Base-by-base conservation (phyloP, 768 basidiomycete genomes). In the Pisolithus tinctorius region DNA sequence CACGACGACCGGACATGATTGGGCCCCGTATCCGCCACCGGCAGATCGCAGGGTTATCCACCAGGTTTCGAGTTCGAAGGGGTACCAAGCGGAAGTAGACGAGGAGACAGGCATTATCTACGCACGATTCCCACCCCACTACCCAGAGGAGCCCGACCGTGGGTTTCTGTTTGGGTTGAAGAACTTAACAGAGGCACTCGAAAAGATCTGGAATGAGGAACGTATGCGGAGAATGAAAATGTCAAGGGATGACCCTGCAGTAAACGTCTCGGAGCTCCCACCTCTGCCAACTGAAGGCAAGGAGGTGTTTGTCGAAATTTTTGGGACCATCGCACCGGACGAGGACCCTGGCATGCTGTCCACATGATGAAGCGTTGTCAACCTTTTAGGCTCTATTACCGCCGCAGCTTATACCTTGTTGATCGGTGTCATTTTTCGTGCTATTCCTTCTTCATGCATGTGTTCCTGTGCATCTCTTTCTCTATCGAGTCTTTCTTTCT, bases 1-100 rank as follows among this genome's bases (percentile, higher is more conserved):
- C 64, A 97, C 96, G 47, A 97, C 93, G 8, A 97, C 94, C 1
- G 96, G 96, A 11, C 77, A 78, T 23, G 96, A 99, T 68, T 98
- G 91, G 81, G 68, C 88, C 40, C 78, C 84, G 10, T 78, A 79
- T 62, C 79, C 84, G 2, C 69, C 76, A 3, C 67, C 74, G 20
- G 65, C 71, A 34, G 74, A 72, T 52, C 69, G 67, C 34, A 53
- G 59, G 39, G 59, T 66, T 29, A 63, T 74, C 13, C 66, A 72
- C 53, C 79, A 82, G 57, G 71, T 75, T 43, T 74, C 74, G 51
- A 80, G 79, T 57, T 76, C 75, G 9, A 85, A 84, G 63, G 91
- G 88, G 6, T 95, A 93, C 70, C 78, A 84, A 55, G 81, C 90
- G 8, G 84, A 86, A 46, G 77, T 90, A 40, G 93, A 97, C 62